Base-by-base conservation (phyloP, 768 basidiomycete species). In the Termitomyces sp. region DNA sequence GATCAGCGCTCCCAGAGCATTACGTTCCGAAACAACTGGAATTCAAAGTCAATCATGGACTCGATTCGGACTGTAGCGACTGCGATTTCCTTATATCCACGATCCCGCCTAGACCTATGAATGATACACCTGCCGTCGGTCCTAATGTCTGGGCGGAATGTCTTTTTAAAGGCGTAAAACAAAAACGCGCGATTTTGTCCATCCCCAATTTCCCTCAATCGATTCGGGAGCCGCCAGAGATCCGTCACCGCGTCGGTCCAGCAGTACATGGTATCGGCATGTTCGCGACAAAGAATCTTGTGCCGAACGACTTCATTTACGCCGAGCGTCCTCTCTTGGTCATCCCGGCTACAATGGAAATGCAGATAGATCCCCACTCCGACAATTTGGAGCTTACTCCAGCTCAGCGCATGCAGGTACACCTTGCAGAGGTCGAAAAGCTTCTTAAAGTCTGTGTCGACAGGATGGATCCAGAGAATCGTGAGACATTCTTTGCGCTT, bases 251-350 rank as follows among this genome's bases (percentile, higher is more conserved):
- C 9, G 39, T 60, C 20, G 42, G 48, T 26, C 42, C 54, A 20
- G 45, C 58, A 0, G n/a, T 27, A 8, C 39, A 50, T 22, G 75
- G 77, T 0, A 36, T 58, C 12, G 75, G 73, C 4, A 62, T 74
- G 32, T 66, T 75, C n/a, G 39, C 39, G n/a, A 40, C n/a, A 8
- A 40, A 40, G 39, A 55, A 66, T 20, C 64, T 76, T 50, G 60
- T 63, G 30, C 37, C 55, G 5, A 72, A 70, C 46, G 72, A 74
- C 9, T 57, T 74, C 18, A 70, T 79, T 45, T 59, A 75, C 8
- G 63, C 61, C 13, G 76, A 79, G 50, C 73, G 76, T 4, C 76
- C 76, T 42, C 37, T 40, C 5, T 18, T 40, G 18, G 24, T 20
- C 24, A 9, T 18, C 18, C 47, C 47, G 12, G 13, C 5, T 16